phyloP scores from a whole-genome alignment of 306 rosid genomes.

The Pyrus pyrifolia region DNA sequence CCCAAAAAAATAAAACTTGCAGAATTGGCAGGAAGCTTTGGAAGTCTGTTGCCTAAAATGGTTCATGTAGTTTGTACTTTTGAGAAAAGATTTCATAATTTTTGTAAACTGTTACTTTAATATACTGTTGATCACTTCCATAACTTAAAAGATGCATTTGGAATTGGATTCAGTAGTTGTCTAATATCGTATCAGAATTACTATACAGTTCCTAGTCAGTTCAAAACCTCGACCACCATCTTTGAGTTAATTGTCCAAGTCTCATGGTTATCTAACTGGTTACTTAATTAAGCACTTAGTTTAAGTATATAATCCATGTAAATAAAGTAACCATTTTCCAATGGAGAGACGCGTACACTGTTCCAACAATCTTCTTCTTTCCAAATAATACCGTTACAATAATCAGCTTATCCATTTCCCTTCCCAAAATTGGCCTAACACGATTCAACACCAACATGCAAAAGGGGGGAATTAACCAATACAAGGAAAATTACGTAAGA shows the following conservation, averaged over 20 bases:
- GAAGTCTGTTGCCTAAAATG: too few relatives aligned
- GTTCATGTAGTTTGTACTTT: too few relatives aligned
- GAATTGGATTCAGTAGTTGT: too few relatives aligned
- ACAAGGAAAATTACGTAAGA: not conserved
- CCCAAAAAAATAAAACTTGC: too few relatives aligned
- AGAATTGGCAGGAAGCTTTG: too few relatives aligned
- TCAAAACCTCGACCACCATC: not conserved
- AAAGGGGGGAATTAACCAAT: not conserved
- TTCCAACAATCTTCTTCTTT: not conserved
- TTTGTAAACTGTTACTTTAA: too few relatives aligned
- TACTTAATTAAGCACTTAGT: not conserved
- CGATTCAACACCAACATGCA: slow-evolving; percentile 8
- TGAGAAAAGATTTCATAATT: not conserved
- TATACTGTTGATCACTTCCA: too few relatives aligned
- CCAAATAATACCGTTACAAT: not conserved
- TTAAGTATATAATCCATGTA: not conserved
- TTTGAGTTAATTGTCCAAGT: not conserved
- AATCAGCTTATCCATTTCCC: slow-evolving; percentile 6
- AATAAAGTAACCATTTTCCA: not conserved
- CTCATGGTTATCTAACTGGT: not conserved
- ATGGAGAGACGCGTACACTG: not conserved
- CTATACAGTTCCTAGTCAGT: not conserved
- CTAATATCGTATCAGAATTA: too few relatives aligned
- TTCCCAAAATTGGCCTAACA: slow-evolving; percentile 19
- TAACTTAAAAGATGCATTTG: too few relatives aligned